phyloP scores from a whole-genome alignment of 1,284 basidiomycete species.

The Malassezia cuniculi region DNA sequence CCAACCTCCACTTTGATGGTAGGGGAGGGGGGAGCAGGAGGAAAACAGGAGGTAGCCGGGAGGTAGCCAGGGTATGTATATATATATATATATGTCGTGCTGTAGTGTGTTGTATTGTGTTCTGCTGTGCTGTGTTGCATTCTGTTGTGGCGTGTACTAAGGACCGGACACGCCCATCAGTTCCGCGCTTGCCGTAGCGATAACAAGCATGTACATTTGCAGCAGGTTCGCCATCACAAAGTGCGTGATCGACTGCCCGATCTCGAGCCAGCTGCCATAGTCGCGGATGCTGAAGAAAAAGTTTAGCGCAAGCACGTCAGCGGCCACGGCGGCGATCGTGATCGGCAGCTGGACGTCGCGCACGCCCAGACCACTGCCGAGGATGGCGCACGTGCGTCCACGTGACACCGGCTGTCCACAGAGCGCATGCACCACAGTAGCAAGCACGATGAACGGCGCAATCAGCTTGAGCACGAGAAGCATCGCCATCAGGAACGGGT shows the following conservation, averaged over 20 bases:
- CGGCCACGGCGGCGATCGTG: constrained; percentile 27
- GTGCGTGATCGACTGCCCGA: constrained; percentile 74
- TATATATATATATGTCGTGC: no score
- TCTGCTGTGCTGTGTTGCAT: no score
- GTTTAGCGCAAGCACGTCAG: constrained; percentile 52
- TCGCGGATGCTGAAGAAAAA: constrained; percentile 76
- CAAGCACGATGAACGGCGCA: constrained; percentile 54
- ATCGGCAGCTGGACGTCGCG: constrained; percentile 19
- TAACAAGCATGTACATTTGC: constrained; percentile 54
- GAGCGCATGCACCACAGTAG: constrained; percentile 50
- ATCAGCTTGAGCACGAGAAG: constrained; percentile 53
- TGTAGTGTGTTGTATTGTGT: no score
- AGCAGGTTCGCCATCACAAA: constrained; percentile 72
- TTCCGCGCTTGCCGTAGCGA: constrained; percentile 17
- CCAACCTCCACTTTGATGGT: no score
- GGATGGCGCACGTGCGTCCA: constrained; percentile 3
- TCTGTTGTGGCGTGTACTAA: no score
- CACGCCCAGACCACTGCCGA: constrained; percentile 24
- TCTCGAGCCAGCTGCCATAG: constrained; percentile 76
- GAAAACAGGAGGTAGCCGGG: no score
- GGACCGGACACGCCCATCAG: constrained; percentile 16
- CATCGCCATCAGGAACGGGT: constrained; percentile 65
- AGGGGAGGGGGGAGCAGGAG: no score
- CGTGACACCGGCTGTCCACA: constrained; percentile 9
- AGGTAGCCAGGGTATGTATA: no score